Conservation (phyloP, 257 asterid species). For the Verbena officinalis region DNA sequence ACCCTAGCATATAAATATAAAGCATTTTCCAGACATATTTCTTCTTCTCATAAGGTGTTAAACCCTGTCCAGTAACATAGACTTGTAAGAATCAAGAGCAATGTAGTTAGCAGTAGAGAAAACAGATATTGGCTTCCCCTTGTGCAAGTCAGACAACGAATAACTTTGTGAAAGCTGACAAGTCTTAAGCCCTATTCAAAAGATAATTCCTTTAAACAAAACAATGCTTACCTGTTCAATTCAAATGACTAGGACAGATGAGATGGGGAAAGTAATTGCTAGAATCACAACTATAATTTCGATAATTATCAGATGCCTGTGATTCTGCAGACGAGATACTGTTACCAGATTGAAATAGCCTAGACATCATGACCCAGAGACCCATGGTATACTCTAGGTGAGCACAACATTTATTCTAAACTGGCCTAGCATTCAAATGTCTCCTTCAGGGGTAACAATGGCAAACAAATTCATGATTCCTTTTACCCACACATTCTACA, state of each 20-base stretch:
- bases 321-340: constrained; percentile 11
- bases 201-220: no score
- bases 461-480: constrained; percentile 13
- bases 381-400: neutral
- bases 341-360: constrained; percentile 12
- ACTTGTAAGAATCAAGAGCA: constrained; percentile 17
- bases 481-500: neutral
- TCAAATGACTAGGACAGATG: no score
- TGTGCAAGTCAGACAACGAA: constrained; percentile 7
- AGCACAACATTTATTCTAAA: neutral
- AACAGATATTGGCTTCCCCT: constrained; percentile 2
- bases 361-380: constrained; percentile 13
- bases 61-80: constrained; percentile 57
- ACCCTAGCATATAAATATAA: constrained; percentile 96
- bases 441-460: constrained; percentile 6
- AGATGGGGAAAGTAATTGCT: constrained; percentile 20
- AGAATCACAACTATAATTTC: constrained; percentile 2
- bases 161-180: neutral
- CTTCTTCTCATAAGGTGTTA: constrained; percentile 94
- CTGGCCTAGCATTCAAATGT: constrained; percentile 9
- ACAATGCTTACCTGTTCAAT: no score
- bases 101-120: constrained; percentile 5
- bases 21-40: constrained; percentile 99
- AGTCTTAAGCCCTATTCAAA: no score
- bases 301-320: constrained; percentile 10